phyloP scores from a whole-genome alignment of 2,329 filamentous ascomycete species.

The Colletotrichum sublineola region DNA sequence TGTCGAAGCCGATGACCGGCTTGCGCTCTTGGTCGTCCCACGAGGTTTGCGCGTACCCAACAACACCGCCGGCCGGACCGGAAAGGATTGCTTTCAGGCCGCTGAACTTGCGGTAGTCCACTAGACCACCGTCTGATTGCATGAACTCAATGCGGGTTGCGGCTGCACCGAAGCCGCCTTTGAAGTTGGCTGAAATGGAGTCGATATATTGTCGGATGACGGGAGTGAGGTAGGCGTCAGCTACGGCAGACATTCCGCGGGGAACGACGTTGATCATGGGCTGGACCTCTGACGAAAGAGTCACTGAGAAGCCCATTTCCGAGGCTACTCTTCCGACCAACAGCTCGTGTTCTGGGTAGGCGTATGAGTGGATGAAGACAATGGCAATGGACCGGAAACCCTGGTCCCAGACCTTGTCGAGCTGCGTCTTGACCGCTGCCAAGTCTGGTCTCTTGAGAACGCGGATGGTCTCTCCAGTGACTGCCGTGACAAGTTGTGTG shows the following conservation, averaged over 20 bases:
- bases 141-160: slow-evolving; percentile 76
- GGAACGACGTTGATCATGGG: slow-evolving; percentile 61
- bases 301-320: slow-evolving; percentile 58
- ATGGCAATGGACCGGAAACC: slow-evolving; percentile 69
- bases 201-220: slow-evolving; percentile 54
- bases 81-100: slow-evolving; percentile 79
- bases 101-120: slow-evolving; percentile 73
- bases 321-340: slow-evolving; percentile 52
- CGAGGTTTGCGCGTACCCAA: slow-evolving; percentile 80
- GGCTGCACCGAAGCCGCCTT: slow-evolving; percentile 50
- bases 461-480: slow-evolving; percentile 77
- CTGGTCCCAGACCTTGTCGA: slow-evolving; percentile 71
- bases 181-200: slow-evolving; percentile 53
- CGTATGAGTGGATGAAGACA: slow-evolving; percentile 80
- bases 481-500: slow-evolving; percentile 68
- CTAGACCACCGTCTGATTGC: slow-evolving; percentile 70
- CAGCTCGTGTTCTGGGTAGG: slow-evolving; percentile 67
- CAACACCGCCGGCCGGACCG: slow-evolving; percentile 82
- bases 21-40: slow-evolving; percentile 76
- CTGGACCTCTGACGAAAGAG: slow-evolving; percentile 53
- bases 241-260: slow-evolving; percentile 58
- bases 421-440: slow-evolving; percentile 64
- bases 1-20: slow-evolving; percentile 84
- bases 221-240: slow-evolving; percentile 60
- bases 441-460: slow-evolving; percentile 73